Percentiles rank a stretch among this genome's conserved stretches.
Conservation (phyloP, 176 grass and related monocot species). For the Guadua angustifolia region DNA sequence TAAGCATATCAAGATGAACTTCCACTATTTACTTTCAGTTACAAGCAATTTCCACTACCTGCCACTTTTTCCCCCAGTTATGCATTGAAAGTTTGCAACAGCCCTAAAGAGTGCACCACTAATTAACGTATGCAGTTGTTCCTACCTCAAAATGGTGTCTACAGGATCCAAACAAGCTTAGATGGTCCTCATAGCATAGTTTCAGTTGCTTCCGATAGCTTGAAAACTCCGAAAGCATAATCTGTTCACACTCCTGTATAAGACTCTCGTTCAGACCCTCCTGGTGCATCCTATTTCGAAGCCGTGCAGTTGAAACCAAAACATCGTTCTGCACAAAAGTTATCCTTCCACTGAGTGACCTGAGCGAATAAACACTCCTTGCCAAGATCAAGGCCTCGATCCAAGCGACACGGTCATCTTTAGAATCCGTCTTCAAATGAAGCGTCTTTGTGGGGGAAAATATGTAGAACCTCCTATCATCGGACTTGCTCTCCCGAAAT, state of each 20-base stretch:
- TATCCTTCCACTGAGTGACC: constrained; percentile 63
- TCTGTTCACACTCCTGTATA: constrained; percentile 76
- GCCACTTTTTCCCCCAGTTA: background rate
- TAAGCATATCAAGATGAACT: background rate
- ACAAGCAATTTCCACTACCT: background rate
- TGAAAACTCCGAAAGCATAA: constrained; percentile 69
- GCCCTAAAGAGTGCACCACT: background rate
- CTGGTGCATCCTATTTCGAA: constrained; percentile 58
- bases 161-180: constrained; percentile 65
- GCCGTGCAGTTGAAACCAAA: constrained; percentile 63
- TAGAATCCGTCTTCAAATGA: constrained; percentile 68
- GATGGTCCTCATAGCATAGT: constrained; percentile 57
- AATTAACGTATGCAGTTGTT: constrained; percentile 19
- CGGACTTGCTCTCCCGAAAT: constrained; percentile 79
- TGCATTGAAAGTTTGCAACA: background rate
- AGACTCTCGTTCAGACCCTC: constrained; percentile 67
- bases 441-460: constrained; percentile 80
- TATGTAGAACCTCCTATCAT: constrained; percentile 84
- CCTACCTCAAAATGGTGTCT: constrained; percentile 62
- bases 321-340: constrained; percentile 59
- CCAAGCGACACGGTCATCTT: constrained; percentile 69
- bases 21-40: constrained; percentile 23
- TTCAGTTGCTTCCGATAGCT: constrained; percentile 63
- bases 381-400: constrained; percentile 68
- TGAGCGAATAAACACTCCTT: constrained; percentile 69